Base-by-base conservation (phyloP, 345 rosid genomes). In the Trapa incisa region DNA sequence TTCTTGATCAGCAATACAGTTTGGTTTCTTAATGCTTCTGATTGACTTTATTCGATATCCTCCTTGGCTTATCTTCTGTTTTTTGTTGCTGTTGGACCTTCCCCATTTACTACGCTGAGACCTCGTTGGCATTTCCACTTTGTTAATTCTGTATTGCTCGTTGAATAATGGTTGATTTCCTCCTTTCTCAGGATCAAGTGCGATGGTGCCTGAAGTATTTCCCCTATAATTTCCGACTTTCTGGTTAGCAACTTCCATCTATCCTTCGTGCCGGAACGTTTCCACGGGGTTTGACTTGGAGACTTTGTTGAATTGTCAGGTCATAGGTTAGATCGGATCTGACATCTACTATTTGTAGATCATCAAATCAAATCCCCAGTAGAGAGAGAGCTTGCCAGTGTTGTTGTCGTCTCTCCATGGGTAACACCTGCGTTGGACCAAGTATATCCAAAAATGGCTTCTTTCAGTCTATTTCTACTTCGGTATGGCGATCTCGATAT, bases 381-480 rank as follows among this genome's bases (percentile, higher is more conserved):
- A 35, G 42, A 36, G 33, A 35, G 42, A 36, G 33, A 75, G 70
- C 43, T 65, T 60, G 57, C 66, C 66, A 47, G 39, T 47, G 42
- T 66, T 47, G 42, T 66, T 67, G 68, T 74, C 13, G 9, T 42
- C 50, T 41, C 47, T 61, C 16, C 71, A 91, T 91, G 97, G 97
- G 96, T 60, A 91, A 91, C 71, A 84, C 83, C 65, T 91, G 96
- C 68, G 85, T 87, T 37, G 97, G 97, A 70, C 97, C 96, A 67
- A 82, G 75, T 73, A 69, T 86, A 66, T 73, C 87, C 73, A 77
- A 78, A 48, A 91, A 85, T 77, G 85, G 93, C 61, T 84, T 91
- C 75, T 72, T 91, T 58, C 93, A 91, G 77, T 81, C 89, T 33
- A 86, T 91, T 72, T 79, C 93, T 0, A 89, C 92, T 45, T 92